Percentiles rank a stretch among this genome's conserved stretches.
These are phyloP conservation scores for Amniculicola lignicola DNA, from an alignment of 495 filamentous ascomycete species.

Conservation along the genomic window DNA sequence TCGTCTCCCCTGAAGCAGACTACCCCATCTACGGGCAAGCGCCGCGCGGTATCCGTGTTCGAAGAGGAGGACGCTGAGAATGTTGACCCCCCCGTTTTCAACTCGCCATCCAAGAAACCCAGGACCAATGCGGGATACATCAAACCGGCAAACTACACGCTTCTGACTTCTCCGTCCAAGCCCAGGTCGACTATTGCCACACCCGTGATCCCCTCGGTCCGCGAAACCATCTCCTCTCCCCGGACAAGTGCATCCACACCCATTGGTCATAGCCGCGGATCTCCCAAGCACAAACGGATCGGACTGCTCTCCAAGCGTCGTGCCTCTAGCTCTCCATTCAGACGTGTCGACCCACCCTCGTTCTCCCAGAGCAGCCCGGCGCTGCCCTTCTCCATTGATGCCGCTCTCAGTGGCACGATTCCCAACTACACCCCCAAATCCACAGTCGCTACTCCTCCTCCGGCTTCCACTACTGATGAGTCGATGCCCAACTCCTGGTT, in stretches of 20 bases:
- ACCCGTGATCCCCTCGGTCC: constrained; percentile 29
- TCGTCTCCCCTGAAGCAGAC: constrained; percentile 33
- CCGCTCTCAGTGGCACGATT: constrained; percentile 69
- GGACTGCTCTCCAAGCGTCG: constrained; percentile 62
- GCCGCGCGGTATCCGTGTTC: constrained; percentile 40
- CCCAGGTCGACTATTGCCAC: constrained; percentile 5
- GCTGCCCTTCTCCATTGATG: constrained; percentile 72
- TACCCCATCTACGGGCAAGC: constrained; percentile 41
- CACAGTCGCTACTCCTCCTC: constrained; percentile 16
- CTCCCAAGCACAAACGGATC: constrained; percentile 56
- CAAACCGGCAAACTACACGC: constrained; percentile 36
- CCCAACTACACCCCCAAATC: constrained; percentile 50
- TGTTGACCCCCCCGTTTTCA: constrained; percentile 66
- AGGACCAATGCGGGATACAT: constrained; percentile 57
- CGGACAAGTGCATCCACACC: constrained; percentile 39
- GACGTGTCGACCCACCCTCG: constrained; percentile 57
- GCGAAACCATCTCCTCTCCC: constrained; percentile 43
- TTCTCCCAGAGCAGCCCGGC: constrained; percentile 41
- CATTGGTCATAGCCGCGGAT: constrained; percentile 59
- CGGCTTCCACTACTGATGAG: constrained; percentile 36
- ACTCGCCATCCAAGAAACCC: constrained; percentile 57
- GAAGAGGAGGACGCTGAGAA: constrained; percentile 72
- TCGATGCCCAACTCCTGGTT: constrained; percentile 66
- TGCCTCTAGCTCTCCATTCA: constrained; percentile 50
- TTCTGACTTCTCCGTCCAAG: constrained; percentile 22